Evolutionary conservation across 768 basidiomycete species (phyloP), one percentile per base, ranked within the genome.

Genomic region (Phaeolepiota aurea): DNA sequence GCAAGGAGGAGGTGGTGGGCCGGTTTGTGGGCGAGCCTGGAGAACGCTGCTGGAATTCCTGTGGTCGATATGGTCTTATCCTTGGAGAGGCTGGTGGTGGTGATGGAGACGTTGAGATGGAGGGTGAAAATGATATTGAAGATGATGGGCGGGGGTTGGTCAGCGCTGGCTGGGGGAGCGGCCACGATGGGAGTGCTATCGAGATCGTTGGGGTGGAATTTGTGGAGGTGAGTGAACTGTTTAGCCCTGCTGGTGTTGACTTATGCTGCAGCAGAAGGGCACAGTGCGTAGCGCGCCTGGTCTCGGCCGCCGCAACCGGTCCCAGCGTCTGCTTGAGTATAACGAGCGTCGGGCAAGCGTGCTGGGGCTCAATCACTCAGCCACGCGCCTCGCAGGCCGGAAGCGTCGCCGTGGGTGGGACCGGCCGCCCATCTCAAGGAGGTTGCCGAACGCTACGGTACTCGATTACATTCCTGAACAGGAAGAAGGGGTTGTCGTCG

Each of bases 91-190:
- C 51, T 28, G 49, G 43, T 22, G 48, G 46, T 1, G 57, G 54
- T 4, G 47, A 61, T 9, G 58, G 54, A 40, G 63, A 58, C 34
- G 52, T 44, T 30, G 61, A 61, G 16, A 62, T 57, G 23, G 57
- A 51, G 15, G 52, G 53, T 38, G 50, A 48, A 18, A 51, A 49
- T 13, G 57, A 59, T 48, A 49, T 63, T 5, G 70, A 71, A 28
- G 76, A 82, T 44, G 81, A 82, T 49, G 79, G 79, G 19, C 58
- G 79, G 35, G 64, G 69, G 7, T 58, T 83, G 48, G 62, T 71
- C n/a, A 83, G 81, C 56, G 79, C 75, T 5, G 75, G 75, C 0
- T 86, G 85, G 86, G 83, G 84, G n/a, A 76, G 72, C 47, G 77
- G 79, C 2, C 86, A 87, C 47, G 84, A 86, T 45, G 86, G 85